These are phyloP conservation scores for Talaromyces sp. DNA, from an alignment of 2,329 filamentous ascomycete genomes.

Conservation along the genomic window DNA sequence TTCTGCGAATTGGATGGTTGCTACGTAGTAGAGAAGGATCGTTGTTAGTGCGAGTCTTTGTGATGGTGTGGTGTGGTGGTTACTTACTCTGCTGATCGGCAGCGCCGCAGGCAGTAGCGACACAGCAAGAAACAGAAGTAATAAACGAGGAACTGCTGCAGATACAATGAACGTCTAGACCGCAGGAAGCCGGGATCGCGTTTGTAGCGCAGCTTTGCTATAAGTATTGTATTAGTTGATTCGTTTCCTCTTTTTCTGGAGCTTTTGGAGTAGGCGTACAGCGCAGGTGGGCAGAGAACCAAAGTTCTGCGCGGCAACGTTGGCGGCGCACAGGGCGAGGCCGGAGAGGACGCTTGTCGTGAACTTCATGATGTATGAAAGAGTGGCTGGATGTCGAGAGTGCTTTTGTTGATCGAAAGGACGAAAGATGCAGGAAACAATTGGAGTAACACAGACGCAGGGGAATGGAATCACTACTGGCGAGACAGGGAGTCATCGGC, in stretches of 20 bases:
- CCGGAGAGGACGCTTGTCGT: slow-evolving; percentile 44
- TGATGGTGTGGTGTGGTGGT: neutral
- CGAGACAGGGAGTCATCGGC: neutral
- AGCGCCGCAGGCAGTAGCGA: slow-evolving; percentile 44
- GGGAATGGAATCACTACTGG: neutral
- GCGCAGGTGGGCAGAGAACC: slow-evolving; percentile 54
- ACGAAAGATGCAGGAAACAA: too few relatives aligned
- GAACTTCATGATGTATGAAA: slow-evolving; percentile 15
- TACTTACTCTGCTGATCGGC: slow-evolving; percentile 44
- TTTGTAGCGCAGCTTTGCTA: slow-evolving; percentile 43
- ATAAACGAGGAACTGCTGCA: slow-evolving; percentile 50
- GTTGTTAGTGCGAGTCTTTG: neutral
- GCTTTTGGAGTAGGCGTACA: slow-evolving; percentile 44
- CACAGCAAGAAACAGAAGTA: slow-evolving; percentile 51
- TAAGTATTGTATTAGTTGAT: slow-evolving; percentile 15
- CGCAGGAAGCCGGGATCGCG: slow-evolving; percentile 42
- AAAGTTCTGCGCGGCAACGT: slow-evolving; percentile 48
- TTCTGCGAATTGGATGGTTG: slow-evolving; percentile 36
- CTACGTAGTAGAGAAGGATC: too few relatives aligned
- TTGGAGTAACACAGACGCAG: too few relatives aligned
- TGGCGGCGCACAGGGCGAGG: slow-evolving; percentile 53
- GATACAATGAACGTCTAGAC: slow-evolving; percentile 50
- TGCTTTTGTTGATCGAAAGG: neutral
- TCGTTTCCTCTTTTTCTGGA: neutral
- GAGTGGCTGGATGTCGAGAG: neutral